Evolutionary conservation across 1,139 yeast genomes (phyloP), one percentile per base, ranked within the genome.

Genomic region (Fermentozyma sake): DNA sequence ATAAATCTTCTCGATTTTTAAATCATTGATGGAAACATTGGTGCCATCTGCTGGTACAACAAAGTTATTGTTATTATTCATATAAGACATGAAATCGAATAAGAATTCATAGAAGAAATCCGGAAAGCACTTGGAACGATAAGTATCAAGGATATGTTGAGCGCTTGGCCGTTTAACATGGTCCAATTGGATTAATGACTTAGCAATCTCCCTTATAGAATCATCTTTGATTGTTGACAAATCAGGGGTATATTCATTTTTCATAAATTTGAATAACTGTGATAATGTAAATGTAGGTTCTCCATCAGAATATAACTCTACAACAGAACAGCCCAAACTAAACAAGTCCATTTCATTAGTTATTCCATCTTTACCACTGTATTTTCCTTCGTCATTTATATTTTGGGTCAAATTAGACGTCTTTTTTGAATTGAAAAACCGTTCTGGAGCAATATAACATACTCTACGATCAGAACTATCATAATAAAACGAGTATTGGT

Each of bases 401-500:
- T 33, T 43, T 13, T 39, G 36, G n/a, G 36, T 36, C 4, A 44
- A 32, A 28, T 44, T 29, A 27, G 43, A 29, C 10, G 41, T 29
- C n/a, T 39, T 26, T 16, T 46, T 40, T 4, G 62, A 50, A 25
- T 51, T 51, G 32, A 72, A 62, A 48, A 93, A 91, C 38, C 98
- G 59, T 50, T 93, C 99, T 0, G 99, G 98, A 0, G 98, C 97
- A 28, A 93, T 57, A 51, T 89, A 91, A 54, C 98, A 91, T 3
- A 79, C 74, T 44, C 96, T 67, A 39, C 97, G 64, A 47, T 76
- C 86, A 2, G 95, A 83, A 4, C 91, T 83, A 55, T 91, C 97
- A 50, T 87, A 93, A 52, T 79, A 93, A 48, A 89, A 91, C 1
- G 94, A 78, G 46, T 83, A 91, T 41, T 83, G 91, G n/a, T 91